These are phyloP conservation scores for Jatropha multifida DNA, from an alignment of 441 rosid species.

Conservation along the genomic window DNA sequence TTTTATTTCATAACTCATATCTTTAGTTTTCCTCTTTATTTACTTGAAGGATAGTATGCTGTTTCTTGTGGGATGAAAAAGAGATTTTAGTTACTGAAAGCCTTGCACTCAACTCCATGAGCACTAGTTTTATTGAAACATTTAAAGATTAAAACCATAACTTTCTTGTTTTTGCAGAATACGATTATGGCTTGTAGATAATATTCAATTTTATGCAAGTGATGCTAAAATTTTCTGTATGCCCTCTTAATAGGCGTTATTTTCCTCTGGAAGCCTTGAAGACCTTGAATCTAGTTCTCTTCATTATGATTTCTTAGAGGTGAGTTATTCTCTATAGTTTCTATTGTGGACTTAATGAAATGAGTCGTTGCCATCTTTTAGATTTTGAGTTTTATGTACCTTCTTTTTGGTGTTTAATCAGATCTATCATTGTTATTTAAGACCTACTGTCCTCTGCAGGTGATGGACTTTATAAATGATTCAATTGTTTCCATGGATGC, in stretches of 20 bases:
- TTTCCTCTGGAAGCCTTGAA: conserved; percentile 46
- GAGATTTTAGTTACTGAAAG: conserved; percentile 2
- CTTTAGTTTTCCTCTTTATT: background rate
- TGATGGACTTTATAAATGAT: conserved; percentile 97
- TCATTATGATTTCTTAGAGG: conserved; percentile 76
- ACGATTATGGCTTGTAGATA: background rate
- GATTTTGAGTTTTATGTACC: background rate
- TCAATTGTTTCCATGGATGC: conserved; percentile 91
- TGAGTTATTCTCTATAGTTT: conserved; percentile 30
- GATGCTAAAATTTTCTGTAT: background rate
- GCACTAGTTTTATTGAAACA: background rate
- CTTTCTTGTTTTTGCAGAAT: background rate
- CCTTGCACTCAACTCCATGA: background rate
- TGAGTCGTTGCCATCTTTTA: background rate
- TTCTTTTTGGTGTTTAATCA: background rate
- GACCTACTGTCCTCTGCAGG: conserved; percentile 38
- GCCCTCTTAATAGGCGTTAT: conserved; percentile 44
- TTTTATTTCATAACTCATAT: background rate
- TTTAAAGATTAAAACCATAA: background rate
- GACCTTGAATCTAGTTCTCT: conserved; percentile 45
- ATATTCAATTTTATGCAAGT: background rate
- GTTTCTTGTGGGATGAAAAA: background rate
- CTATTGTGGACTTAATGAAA: background rate
- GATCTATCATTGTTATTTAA: background rate
- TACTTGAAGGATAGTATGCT: background rate